Conservation (phyloP, 1,284 basidiomycete species). For the Amylostereum areolatum region DNA sequence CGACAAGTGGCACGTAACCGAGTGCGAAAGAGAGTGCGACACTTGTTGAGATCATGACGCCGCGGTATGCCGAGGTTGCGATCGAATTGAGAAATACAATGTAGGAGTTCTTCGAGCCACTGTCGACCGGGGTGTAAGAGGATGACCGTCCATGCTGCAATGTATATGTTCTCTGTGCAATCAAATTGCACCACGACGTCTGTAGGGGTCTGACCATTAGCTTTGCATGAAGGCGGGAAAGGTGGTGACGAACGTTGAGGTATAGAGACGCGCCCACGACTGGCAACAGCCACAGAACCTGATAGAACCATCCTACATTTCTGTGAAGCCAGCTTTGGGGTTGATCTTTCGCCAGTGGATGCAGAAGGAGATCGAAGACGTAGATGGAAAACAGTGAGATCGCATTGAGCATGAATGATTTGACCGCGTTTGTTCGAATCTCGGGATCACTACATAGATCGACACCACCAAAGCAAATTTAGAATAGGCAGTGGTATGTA, state of each 20-base stretch:
- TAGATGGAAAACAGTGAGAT: conserved; percentile 67
- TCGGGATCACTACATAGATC: conserved; percentile 52
- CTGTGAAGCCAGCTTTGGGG: conserved; percentile 57
- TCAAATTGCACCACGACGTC: conserved; percentile 67
- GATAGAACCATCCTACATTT: conserved; percentile 71
- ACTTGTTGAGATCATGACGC: conserved; percentile 74
- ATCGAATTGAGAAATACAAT: conserved; percentile 65
- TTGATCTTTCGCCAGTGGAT: conserved; percentile 58
- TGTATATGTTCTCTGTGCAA: conserved; percentile 65
- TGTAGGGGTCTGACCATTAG: conserved; percentile 21
- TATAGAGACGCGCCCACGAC: conserved; percentile 68
- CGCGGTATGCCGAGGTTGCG: conserved; percentile 72
- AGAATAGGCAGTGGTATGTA: conserved; percentile 4
- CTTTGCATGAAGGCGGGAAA: background rate
- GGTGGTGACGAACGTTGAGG: conserved; percentile 55
- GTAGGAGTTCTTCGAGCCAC: conserved; percentile 48
- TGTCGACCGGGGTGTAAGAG: conserved; percentile 35
- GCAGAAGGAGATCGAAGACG: conserved; percentile 64
- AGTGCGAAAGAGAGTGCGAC: conserved; percentile 64
- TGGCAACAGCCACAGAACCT: conserved; percentile 69
- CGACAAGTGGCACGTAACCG: conserved; percentile 56
- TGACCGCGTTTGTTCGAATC: conserved; percentile 65
- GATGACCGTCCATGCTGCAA: conserved; percentile 52
- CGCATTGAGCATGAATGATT: conserved; percentile 65
- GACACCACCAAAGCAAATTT: conserved; percentile 3